Evolutionary conservation across 2,329 filamentous ascomycete genomes (phyloP), one percentile per base, ranked within the genome.

Genomic region (Scedosporium boydii): DNA sequence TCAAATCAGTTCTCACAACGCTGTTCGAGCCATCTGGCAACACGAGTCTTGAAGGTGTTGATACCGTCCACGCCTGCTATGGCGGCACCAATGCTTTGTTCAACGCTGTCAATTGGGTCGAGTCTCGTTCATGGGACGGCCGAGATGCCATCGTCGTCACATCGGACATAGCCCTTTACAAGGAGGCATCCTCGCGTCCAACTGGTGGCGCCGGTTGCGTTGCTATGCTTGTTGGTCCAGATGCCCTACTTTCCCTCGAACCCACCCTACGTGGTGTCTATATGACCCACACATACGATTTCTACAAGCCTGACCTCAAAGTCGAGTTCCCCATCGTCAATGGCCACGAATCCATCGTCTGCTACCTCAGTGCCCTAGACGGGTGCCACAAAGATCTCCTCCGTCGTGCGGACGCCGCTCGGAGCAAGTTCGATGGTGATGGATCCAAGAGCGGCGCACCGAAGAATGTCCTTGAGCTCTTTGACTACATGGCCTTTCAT

Each of bases 261-360:
- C 85, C 90, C 59, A 90, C 90, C 72, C 85, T 92, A 72, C 87
- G 90, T 71, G 90, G 88, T 72, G 87, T 82, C 70, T 91, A 90
- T 80, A 88, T 93, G 86, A 82, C 87, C 75, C 90, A 93, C 78
- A 87, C 87, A 69, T 95, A 93, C 76, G 90, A 93, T 76, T 93
- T 93, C 76, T 93, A 91, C 86, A 93, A 93, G 86, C 89, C 90
- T 70, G 90, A 93, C 76, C 80, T 93, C 67, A 89, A 89, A 71
- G 91, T 87, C 82, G 90, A 93, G 78, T 93, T 93, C 79, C 90
- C 90, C 66, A 87, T 90, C 72, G 90, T 93, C 63, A 90, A 93
- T 70, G 90, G 90, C 65, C 89, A 93, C 75, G 92, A 87, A 82
- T 93, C 90, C 59, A 75, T 92, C 73, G 88, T 80, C 76, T 93